These are phyloP conservation scores for Lactarius quietus DNA, from an alignment of 768 basidiomycete species.

Conservation along the genomic window DNA sequence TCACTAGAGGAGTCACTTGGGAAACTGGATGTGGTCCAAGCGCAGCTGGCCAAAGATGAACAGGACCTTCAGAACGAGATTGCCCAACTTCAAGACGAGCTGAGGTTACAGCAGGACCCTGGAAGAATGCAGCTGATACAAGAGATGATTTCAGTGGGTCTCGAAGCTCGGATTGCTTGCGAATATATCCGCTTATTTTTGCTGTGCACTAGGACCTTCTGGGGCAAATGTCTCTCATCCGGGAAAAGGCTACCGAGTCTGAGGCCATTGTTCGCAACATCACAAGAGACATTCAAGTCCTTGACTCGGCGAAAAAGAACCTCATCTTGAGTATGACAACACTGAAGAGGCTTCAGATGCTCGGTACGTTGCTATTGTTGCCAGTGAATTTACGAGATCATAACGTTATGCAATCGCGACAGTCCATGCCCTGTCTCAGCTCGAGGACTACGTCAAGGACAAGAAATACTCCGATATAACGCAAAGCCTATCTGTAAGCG, in stretches of 20 bases:
- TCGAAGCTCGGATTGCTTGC: neutral
- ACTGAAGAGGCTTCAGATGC: conserved; percentile 88
- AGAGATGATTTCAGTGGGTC: conserved; percentile 87
- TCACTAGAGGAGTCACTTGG: conserved; percentile 68
- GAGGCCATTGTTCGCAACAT: conserved; percentile 95
- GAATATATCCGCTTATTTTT: neutral
- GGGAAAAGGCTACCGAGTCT: conserved; percentile 95
- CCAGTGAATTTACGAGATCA: neutral
- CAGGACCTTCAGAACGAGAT: conserved; percentile 68
- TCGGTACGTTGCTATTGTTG: conserved; percentile 53
- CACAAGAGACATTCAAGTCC: conserved; percentile 92
- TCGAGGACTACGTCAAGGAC: conserved; percentile 74
- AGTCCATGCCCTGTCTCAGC: conserved; percentile 82
- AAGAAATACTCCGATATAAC: conserved; percentile 82
- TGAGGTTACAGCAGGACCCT: conserved; percentile 80
- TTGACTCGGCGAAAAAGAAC: conserved; percentile 93
- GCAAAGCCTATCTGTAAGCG: conserved; percentile 70
- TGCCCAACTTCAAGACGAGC: conserved; percentile 56
- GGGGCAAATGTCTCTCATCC: conserved; percentile 92
- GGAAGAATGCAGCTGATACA: conserved; percentile 87
- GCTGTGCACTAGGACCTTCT: conserved; percentile 67
- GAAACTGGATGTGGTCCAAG: conserved; percentile 67
- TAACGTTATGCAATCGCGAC: conserved; percentile 8
- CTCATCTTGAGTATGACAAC: conserved; percentile 86
- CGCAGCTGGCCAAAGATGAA: conserved; percentile 65